Evolutionary conservation across 768 basidiomycete genomes (phyloP), one percentile per base, ranked within the genome.

Genomic region (Zangia roseola): DNA sequence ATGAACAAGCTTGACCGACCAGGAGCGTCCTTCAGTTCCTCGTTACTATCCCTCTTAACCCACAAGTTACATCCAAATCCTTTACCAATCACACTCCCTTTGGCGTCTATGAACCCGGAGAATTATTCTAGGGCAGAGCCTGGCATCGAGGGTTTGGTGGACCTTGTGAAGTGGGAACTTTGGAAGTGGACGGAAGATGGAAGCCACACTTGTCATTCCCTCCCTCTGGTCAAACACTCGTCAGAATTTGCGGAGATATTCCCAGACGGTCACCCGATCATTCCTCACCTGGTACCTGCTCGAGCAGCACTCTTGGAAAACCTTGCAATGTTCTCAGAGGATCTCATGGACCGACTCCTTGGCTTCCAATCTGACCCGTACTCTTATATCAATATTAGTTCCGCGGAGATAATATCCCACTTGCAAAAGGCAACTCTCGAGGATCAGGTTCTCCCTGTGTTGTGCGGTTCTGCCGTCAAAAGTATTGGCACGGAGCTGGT

Each of bases 1-100:
- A 67, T 93, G 49, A 94, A 94, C 72, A 94, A 94, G 65, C 76
- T 93, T 38, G 91, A 94, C 66, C 82, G 91, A 41, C 80, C 91
- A 23, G 92, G 91, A 30, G 88, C 91, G 5, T 92, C 89, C 2
- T 83, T 91, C 60, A 75, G 74, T 49, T 75, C 80, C 5, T 90
- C 91, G 1, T 55, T 91, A 6, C 57, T 75, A n/a, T 93, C 91
- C 24, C 69, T 91, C 30, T 74, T 92, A 10, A 69, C 77, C n/a
- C 80, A 92, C 65, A 76, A 82, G 31, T 74, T 94, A 33, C 91
- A 94, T 59, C 79, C 82, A 3, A 81, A 82, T 43, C 91, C 91
- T 2, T 71, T 87, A 63, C 67, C 76, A 10, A 68, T 94, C 12
- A 77, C 81, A 5, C 74, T 94, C 20, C 91, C 91, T 2, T 73